These are phyloP conservation scores for Chloris gayana DNA, from an alignment of 176 grass and related monocot species.

Conservation along the genomic window DNA sequence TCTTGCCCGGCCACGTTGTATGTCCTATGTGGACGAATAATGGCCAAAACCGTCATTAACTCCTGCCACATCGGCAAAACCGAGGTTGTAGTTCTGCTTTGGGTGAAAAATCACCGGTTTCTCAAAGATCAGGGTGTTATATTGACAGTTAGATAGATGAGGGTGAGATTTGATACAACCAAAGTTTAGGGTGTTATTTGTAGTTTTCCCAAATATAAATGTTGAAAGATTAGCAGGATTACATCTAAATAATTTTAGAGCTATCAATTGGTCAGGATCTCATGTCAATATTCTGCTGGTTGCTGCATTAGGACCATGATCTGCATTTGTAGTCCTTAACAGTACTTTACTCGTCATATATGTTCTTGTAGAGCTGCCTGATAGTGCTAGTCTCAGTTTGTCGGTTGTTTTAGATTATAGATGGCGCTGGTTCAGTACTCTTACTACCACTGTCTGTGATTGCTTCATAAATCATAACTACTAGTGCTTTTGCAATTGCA, in stretches of 20 bases:
- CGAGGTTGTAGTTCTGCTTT: too few relatives aligned
- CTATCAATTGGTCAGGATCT: neutral
- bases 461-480: neutral
- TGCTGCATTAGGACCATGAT: neutral
- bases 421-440: neutral
- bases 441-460: neutral
- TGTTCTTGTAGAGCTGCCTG: neutral
- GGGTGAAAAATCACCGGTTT: too few relatives aligned
- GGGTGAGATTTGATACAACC: too few relatives aligned
- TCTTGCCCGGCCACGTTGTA: too few relatives aligned
- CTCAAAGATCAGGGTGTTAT: too few relatives aligned
- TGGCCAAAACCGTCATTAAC: too few relatives aligned
- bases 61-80: too few relatives aligned
- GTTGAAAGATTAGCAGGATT: neutral
- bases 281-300: neutral
- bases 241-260: neutral
- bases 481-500: slow-evolving; percentile 36
- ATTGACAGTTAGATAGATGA: too few relatives aligned
- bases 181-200: too few relatives aligned
- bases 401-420: neutral
- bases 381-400: neutral
- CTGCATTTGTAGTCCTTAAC: neutral
- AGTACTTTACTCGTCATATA: neutral
- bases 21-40: too few relatives aligned
- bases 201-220: too few relatives aligned